Evolutionary conservation across 306 rosid genomes (phyloP), one percentile per base, ranked within the genome.

Genomic region (Quercus rubra): DNA sequence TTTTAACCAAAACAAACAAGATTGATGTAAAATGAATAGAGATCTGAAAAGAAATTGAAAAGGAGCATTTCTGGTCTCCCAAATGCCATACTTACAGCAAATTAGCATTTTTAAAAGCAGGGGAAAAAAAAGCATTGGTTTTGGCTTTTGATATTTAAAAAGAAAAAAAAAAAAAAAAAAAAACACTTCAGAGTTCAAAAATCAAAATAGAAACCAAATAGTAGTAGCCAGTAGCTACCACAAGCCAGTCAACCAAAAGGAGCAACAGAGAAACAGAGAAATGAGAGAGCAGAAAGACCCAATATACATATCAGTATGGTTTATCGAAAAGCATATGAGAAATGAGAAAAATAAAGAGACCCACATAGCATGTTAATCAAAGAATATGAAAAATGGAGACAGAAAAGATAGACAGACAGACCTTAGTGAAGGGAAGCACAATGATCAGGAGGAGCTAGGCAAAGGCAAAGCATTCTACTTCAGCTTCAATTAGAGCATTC

Each of bases 401-500:
- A 12, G 17, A 41, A 0, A 8, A 41, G 46, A 8, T 8, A 8
- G 8, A 12, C 14, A 49, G 54, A 64, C 43, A 30, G 70, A 64
- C 85, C 82, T 74, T 4, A 4, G 74, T 14, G 18, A 35, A 46
- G 71, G 12, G 74, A 54, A 69, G 69, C 75, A 21, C 10, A 31
- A 64, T 17, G 30, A 13, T 70, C 14, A 57, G 57, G 54, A 49
- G 54, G 54, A 49, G 54, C 46, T 41, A 49, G 38, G 57, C 3
- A 55, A 27, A 49, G 56, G 57, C 3, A 55, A 41, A 18, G 84
- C 87, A 70, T 55, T 69, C 71, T 68, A 20, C 59, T 58, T 51
- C 56, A 57, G 43, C 68, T 57, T 5, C 33, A 73, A 71, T 77
- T 71, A 20, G 20, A 63, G 11, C 15, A 27, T 28, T 17, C 6